A percentile compares a stretch with the other conserved stretches of the same genome.
Evolutionary conservation across 371 early-diverging fungal species (phyloP).

Genomic region (Apophysomyces sp.): DNA sequence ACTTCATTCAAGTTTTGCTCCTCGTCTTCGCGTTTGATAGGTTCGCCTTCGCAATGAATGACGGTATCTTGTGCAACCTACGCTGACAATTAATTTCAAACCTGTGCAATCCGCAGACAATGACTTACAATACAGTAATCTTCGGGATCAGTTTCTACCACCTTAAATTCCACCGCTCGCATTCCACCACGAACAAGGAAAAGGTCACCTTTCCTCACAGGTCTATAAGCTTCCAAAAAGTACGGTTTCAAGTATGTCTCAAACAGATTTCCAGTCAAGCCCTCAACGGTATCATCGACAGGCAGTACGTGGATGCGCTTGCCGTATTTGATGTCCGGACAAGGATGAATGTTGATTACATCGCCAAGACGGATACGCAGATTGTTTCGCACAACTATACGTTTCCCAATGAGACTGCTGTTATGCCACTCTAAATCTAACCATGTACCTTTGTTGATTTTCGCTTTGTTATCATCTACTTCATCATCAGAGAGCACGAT

Average conservation of each 20-base stretch:
- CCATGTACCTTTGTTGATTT: conserved; percentile 86
- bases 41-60: conserved; percentile 98
- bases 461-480: conserved; percentile 90
- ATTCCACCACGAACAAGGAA: conserved; percentile 97
- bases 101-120: not conserved
- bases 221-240: conserved; percentile 95
- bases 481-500: conserved; percentile 92
- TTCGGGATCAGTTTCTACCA: conserved; percentile 94
- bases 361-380: conserved; percentile 98
- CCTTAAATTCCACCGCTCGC: conserved; percentile 99
- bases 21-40: conserved; percentile 98
- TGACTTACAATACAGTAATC: conserved; percentile 94
- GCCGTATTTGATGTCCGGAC: conserved; percentile 96
- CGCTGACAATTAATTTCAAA: not conserved
- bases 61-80: conserved; percentile 95
- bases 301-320: conserved; percentile 96
- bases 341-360: conserved; percentile 95
- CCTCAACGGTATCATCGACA: conserved; percentile 98
- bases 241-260: conserved; percentile 98
- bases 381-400: conserved; percentile 94
- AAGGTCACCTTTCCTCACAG: conserved; percentile 92
- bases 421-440: not conserved
- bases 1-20: conserved; percentile 93
- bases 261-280: conserved; percentile 96
- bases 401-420: not conserved